Conservation (phyloP, 495 filamentous ascomycete species). For the Penicillium robsamsonii region DNA sequence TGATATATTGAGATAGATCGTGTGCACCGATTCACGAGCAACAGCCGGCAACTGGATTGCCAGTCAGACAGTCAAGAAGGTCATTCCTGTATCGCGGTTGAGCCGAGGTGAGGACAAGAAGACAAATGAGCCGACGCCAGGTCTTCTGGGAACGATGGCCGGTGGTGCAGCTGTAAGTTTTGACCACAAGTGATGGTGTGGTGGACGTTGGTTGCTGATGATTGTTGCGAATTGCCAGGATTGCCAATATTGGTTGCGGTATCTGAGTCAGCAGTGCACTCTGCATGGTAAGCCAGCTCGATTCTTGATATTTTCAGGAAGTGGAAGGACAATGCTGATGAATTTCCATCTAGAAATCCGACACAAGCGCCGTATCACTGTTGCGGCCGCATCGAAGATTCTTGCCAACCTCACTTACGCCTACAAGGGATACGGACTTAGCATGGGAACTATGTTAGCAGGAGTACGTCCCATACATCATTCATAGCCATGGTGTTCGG, state of each 20-base stretch:
- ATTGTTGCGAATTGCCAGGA: constrained; percentile 54
- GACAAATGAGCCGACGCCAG: constrained; percentile 73
- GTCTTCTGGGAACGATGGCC: constrained; percentile 95
- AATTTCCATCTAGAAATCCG: constrained; percentile 63
- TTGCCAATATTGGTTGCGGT: constrained; percentile 99
- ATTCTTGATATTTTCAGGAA: neutral
- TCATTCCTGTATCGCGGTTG: constrained; percentile 63
- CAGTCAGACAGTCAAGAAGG: constrained; percentile 98
- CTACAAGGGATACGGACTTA: constrained; percentile 96
- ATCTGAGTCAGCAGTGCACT: constrained; percentile 97
- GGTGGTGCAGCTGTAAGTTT: constrained; percentile 84
- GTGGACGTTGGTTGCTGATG: constrained; percentile 14
- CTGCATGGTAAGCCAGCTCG: constrained; percentile 62
- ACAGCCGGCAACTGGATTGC: constrained; percentile 99
- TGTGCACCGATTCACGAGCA: constrained; percentile 94
- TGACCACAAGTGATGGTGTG: neutral
- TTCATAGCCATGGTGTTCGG: neutral
- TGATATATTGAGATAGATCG: constrained; percentile 52
- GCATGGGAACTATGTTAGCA: constrained; percentile 99
- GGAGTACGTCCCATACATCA: constrained; percentile 56
- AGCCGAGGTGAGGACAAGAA: constrained; percentile 47
- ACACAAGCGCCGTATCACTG: constrained; percentile 96
- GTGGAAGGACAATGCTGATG: constrained; percentile 1
- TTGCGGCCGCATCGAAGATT: constrained; percentile 96
- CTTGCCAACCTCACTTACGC: constrained; percentile 96